Percentiles rank a stretch among this genome's conserved stretches.
These are phyloP conservation scores for Geotrichum citri-aurantii DNA, from an alignment of 1,139 yeast species.

Conservation along the genomic window DNA sequence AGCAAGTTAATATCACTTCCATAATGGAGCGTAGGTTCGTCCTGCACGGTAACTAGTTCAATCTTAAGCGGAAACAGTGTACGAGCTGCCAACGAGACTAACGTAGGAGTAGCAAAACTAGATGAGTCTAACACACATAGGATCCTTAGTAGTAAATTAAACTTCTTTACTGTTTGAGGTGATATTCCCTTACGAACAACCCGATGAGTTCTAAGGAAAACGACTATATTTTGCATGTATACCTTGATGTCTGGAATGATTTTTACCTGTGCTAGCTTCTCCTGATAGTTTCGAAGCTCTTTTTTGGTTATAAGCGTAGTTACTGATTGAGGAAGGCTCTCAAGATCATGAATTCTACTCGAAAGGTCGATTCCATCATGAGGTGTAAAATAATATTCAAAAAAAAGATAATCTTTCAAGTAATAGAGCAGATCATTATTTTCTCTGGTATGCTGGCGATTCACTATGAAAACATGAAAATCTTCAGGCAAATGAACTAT, in stretches of 20 bases:
- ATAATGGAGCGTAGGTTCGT: constrained; percentile 48
- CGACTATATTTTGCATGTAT: constrained; percentile 51
- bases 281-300: constrained; percentile 1
- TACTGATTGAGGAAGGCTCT: constrained; percentile 12
- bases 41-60: constrained; percentile 36
- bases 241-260: constrained; percentile 45
- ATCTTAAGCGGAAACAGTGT: constrained; percentile 45
- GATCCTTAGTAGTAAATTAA: constrained; percentile 39
- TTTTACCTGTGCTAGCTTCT: constrained; percentile 26
- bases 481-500: neutral
- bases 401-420: constrained; percentile 18
- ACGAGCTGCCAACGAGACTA: constrained; percentile 45
- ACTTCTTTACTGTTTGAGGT: constrained; percentile 41
- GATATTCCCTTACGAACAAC: constrained; percentile 48
- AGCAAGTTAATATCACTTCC: constrained; percentile 47
- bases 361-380: constrained; percentile 6
- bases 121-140: constrained; percentile 41
- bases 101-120: constrained; percentile 45
- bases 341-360: neutral
- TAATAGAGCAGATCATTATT: neutral
- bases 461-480: neutral
- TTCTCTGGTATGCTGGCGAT: neutral
- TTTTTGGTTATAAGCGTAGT: constrained; percentile 1
- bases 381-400: constrained; percentile 14
- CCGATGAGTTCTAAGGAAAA: constrained; percentile 48